These are phyloP conservation scores for Neurospora sp. DNA, from an alignment of 495 filamentous ascomycete species.

Conservation along the genomic window DNA sequence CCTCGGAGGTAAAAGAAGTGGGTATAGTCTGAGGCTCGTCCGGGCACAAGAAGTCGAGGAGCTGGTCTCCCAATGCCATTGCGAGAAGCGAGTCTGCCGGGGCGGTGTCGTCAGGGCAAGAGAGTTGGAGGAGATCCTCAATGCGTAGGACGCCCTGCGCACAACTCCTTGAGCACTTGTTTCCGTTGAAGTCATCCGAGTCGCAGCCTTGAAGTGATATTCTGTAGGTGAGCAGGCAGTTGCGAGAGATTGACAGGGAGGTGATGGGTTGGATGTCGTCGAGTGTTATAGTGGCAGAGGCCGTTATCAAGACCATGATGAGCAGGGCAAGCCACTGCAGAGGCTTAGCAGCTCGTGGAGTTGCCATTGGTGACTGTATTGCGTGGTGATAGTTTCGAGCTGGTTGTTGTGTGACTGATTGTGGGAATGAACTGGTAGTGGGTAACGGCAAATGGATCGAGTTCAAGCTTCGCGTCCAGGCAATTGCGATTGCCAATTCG, in stretches of 20 bases:
- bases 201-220: not conserved
- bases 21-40: not conserved
- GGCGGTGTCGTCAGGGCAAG: not conserved
- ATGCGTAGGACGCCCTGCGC: not conserved
- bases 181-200: not conserved
- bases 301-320: not conserved
- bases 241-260: not conserved
- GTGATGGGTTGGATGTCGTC: not conserved
- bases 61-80: not conserved
- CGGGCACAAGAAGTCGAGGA: not conserved
- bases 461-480: not conserved
- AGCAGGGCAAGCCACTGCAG: not conserved
- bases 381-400: not conserved
- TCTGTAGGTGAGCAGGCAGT: not conserved
- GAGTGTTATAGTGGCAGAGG: not conserved
- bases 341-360: not conserved
- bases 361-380: not conserved
- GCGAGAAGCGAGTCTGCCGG: not conserved
- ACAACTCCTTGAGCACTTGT: not conserved
- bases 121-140: not conserved
- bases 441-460: not conserved
- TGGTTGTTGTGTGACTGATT: not conserved
- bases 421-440: not conserved
- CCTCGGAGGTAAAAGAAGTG: not conserved
- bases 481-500: not conserved